Conservation (phyloP, 164 flowering plant genomes). For the Liquidambar formosana region DNA sequence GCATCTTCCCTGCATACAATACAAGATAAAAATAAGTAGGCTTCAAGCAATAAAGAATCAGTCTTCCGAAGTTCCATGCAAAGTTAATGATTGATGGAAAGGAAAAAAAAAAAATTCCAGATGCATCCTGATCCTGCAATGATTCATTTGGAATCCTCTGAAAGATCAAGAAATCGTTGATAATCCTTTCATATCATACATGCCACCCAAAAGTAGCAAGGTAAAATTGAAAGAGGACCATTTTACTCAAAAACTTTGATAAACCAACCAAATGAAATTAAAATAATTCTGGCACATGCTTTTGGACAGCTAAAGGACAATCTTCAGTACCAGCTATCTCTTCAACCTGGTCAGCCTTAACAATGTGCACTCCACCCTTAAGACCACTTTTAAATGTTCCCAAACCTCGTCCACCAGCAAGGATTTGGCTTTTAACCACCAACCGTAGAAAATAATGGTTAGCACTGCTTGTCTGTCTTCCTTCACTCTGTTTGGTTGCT, state of each 20-base stretch:
- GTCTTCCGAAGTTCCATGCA: too few species aligned
- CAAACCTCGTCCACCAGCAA: conserved; percentile 97
- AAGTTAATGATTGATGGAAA: too few species aligned
- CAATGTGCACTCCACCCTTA: conserved; percentile 97
- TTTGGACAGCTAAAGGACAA: neutral
- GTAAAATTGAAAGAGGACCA: neutral
- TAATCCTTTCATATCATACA: too few species aligned
- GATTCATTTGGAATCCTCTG: neutral
- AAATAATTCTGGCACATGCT: neutral
- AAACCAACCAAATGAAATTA: neutral
- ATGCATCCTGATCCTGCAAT: too few species aligned
- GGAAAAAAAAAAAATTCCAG: too few species aligned
- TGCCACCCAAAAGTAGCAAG: too few species aligned
- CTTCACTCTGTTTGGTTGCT: neutral
- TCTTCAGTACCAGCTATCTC: conserved; percentile 66
- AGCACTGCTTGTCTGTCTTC: conserved; percentile 1
- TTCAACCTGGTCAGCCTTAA: conserved; percentile 77
- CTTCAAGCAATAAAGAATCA: too few species aligned
- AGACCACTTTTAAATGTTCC: conserved; percentile 89
- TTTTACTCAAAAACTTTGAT: neutral
- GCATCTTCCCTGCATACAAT: conserved; percentile 81
- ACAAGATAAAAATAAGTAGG: neutral
- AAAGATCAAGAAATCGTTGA: neutral
- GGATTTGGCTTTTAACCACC: conserved; percentile 97
- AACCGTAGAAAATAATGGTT: conserved; percentile 46